Evolutionary conservation across 225 moss, liverwort and hornwort species (phyloP), one percentile per base, ranked within the genome.

Genomic region (Marchantia polymorpha): DNA sequence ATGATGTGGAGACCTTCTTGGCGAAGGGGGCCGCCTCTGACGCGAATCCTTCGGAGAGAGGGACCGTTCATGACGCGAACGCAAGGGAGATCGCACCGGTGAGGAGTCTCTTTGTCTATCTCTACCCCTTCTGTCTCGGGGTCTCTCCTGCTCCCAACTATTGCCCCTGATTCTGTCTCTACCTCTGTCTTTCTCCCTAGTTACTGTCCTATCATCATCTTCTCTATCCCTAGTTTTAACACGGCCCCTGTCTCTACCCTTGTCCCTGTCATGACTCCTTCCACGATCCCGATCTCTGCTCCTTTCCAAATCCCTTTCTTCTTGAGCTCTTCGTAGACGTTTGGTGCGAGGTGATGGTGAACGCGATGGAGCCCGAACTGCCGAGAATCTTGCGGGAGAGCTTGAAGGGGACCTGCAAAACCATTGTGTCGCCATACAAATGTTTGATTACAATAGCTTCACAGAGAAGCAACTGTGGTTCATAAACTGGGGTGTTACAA

Each of bases 181-280:
- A 31, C 26, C 79, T 69, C 72, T 68, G 23, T 79, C 79, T 47
- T 77, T 83, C 63, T 85, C 85, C 64, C 85, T 82, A 22, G 86
- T 87, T 82, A 85, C 89, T 64, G 84, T 83, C 84, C 91, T 90
- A 85, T 89, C 91, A 77, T 87, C 79, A 72, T 91, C 91, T 82
- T 82, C 76, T 58, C 91, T 88, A 47, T 91, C 89, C 69, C 92
- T 85, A 30, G 90, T 86, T 75, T 88, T 86, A 75, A 81, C 82
- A 70, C 85, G 69, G 53, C 52, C 82, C 46, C 80, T 68, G 49
- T 82, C 83, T 23, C 78, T 53, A 17, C 79, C 80, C 60, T 82
- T 64, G 16, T 81, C 81, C 54, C 84, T 78, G 26, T 84, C 87
- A 58, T 77, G 55, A 53, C 31, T 52, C 65, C 81, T 81, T 75